Base-by-base conservation (phyloP, 2,329 filamentous ascomycete species). In the Volutella citrinella region DNA sequence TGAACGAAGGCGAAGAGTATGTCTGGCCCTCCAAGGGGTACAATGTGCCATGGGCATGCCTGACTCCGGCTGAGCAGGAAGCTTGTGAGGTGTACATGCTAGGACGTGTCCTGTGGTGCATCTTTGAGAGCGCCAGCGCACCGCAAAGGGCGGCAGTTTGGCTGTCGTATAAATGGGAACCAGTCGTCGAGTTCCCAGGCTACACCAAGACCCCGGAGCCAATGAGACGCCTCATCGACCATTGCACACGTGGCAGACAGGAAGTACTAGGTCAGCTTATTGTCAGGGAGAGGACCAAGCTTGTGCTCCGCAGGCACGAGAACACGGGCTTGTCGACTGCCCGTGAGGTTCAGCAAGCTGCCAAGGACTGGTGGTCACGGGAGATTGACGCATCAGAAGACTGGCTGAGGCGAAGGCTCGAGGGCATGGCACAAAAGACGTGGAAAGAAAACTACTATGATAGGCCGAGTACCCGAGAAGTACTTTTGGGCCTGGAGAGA, bases 31-130 rank as follows among this genome's bases (percentile, higher is more conserved):
- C 57, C 4, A 38, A 56, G 21, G 72, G 74, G 21, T 79, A 76
- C 59, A 78, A 79, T 44, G 59, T 75, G 7, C 59, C 75, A 5
- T 81, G 76, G 76, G 61, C 69, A 5, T 71, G 68, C 32, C 63
- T 80, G n/a, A 68, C 61, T 11, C 52, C 56, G 2, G 40, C 40
- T 4, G 76, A 80, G 44, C 71, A 75, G 43, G 77, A 80, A 47
- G 64, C 70, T 0, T 76, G 76, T 14, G 72, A 77, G 52, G 76
- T 78, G 2, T 81, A 79, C 56, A 79, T 80, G 76, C 68, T 81
- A 12, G 77, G 76, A 6, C 67, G 76, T 23, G 64, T 78, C 17
- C 60, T 81, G 28, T 81, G 76, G 76, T 80, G 77, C 49, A 69
- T 80, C 12, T 80, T 80, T 36, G 77, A 81, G 51, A 75, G 74